Evolutionary conservation across 495 filamentous ascomycete genomes (phyloP).

Genomic region (Aspergillus sclerotioniger): DNA sequence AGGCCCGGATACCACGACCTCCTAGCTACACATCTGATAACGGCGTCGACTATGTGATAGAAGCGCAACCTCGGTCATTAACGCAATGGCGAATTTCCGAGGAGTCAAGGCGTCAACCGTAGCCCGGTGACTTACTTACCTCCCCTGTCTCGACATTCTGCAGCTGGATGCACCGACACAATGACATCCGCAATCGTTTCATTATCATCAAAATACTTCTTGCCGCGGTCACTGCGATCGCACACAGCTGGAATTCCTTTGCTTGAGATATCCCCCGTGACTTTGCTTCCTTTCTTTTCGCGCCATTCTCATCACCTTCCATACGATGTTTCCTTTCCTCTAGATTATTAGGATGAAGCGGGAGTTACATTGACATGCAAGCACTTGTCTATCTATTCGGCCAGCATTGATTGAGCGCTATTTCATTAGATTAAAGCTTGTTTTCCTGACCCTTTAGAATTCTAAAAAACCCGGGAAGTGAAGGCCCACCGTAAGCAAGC

Average conservation of each 20-base stretch:
- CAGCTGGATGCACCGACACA: not conserved
- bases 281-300: constrained; percentile 3
- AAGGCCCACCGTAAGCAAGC: not conserved
- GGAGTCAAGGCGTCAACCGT: not conserved
- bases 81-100: constrained; percentile 31
- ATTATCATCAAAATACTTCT: not conserved
- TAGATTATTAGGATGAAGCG: constrained; percentile 1
- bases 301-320: not conserved
- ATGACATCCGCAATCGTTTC: not conserved
- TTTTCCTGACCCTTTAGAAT: not conserved
- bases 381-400: constrained; percentile 1
- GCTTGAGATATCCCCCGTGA: not conserved
- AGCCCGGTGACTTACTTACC: not conserved
- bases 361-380: constrained; percentile 10
- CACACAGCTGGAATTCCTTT: not conserved
- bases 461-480: not conserved
- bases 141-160: not conserved
- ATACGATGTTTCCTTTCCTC: not conserved
- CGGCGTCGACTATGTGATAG: constrained; percentile 65
- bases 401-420: constrained; percentile 5
- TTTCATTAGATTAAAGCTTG: not conserved
- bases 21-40: constrained; percentile 73
- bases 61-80: constrained; percentile 56
- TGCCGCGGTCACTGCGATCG: not conserved
- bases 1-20: constrained; percentile 44